Evolutionary conservation across 768 basidiomycete species (phyloP), one percentile per base, ranked within the genome.

Genomic region (Lactarius sanguifluus): DNA sequence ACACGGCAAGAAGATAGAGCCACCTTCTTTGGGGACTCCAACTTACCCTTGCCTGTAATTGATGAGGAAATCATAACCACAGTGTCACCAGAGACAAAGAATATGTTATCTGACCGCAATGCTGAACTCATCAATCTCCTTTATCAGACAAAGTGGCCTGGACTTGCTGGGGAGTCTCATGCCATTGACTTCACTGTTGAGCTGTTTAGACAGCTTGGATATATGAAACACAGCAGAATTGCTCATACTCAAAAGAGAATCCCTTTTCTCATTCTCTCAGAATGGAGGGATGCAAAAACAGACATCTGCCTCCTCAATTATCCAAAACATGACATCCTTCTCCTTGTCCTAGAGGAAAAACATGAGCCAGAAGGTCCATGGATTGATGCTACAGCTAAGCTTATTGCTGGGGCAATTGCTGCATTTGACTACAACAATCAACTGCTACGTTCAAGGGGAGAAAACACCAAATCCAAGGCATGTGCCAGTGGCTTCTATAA

Each of bases 291-390:
- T 43, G 47, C 62, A 5, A 52, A 38, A 5, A 34, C 50, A 1
- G 62, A 55, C 25, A 57, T 67, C 23, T 64, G 62, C 28, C 41
- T 67, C 9, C 2, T 67, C 1, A 47, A 64, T 59, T n/a, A 10
- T 30, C 12, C 20, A 45, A 56, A 47, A n/a, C 20, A 59, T 20
- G 32, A 64, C 4, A 64, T 64, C n/a, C 45, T 67, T 38, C 62
- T 67, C 38, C 28, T 67, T n/a, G 32, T 67, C 23, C 62, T 63
- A 57, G 62, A 63, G 52, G 61, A 43, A 32, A 64, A 59, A n/a
- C 8, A 45, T n/a, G 20, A n/a, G 30, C 6, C 30, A 30, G 30
- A 30, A 30, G 30, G 30, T 30, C 30, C 30, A 30, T 5, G 30
- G 30, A 2, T 2, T 12, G 45, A 47, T 47, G 20, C 45, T 23